A percentile compares a stretch with the other conserved stretches of the same genome.
Evolutionary conservation across 2,329 filamentous ascomycete genomes (phyloP).

Genomic region (Ceratocystis variospora): DNA sequence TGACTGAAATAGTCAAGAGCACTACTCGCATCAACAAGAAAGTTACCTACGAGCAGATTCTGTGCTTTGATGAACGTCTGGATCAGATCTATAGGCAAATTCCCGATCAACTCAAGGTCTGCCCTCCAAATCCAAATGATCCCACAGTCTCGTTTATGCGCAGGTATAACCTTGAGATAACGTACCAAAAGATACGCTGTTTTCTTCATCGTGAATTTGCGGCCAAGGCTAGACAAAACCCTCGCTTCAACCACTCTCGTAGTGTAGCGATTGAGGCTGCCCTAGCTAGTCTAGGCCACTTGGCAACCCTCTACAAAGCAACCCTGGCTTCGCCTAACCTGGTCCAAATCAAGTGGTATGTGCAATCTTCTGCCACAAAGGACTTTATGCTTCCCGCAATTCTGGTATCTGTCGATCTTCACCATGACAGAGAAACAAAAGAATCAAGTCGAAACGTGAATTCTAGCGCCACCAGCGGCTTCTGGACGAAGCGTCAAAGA

Average conservation of each 20-base stretch:
- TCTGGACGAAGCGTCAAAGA: slow-evolving; percentile 45
- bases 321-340: slow-evolving; percentile 58
- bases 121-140: slow-evolving; percentile 60
- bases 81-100: slow-evolving; percentile 51
- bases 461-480: neutral
- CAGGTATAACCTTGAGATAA: slow-evolving; percentile 66
- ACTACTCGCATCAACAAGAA: slow-evolving; percentile 42
- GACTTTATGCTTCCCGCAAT: slow-evolving; percentile 81
- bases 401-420: slow-evolving; percentile 69
- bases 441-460: slow-evolving; percentile 30
- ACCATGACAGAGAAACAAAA: slow-evolving; percentile 33
- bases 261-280: slow-evolving; percentile 76
- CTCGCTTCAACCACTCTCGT: slow-evolving; percentile 71
- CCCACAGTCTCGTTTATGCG: slow-evolving; percentile 76
- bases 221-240: slow-evolving; percentile 59
- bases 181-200: slow-evolving; percentile 81
- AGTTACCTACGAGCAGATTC: slow-evolving; percentile 49
- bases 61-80: slow-evolving; percentile 48
- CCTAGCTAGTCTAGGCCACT: slow-evolving; percentile 64
- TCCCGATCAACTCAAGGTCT: slow-evolving; percentile 51
- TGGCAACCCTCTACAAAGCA: slow-evolving; percentile 62
- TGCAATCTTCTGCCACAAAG: slow-evolving; percentile 64
- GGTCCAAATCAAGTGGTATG: slow-evolving; percentile 61
- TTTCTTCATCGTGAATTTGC: slow-evolving; percentile 82
- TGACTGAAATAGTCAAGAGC: slow-evolving; percentile 58